phyloP scores from a whole-genome alignment of 352 stramenopile species.

The Globisporangium perplexum region DNA sequence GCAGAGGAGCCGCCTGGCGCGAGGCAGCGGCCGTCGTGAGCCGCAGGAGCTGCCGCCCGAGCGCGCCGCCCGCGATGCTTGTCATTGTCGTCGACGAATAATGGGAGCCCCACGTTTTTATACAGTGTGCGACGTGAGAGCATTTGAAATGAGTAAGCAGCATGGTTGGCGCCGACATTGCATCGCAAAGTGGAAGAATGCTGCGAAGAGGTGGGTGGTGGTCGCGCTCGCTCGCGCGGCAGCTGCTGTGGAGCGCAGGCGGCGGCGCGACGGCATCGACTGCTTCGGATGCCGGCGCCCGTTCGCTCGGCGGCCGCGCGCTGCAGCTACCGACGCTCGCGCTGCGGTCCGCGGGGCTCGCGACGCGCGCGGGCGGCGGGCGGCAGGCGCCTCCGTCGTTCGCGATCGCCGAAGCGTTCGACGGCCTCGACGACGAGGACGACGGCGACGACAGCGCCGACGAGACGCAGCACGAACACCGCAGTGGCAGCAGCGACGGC shows the following conservation, averaged over 20 bases:
- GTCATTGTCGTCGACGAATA: background rate
- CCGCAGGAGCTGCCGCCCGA: background rate
- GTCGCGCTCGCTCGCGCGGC: background rate
- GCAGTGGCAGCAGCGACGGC: no score
- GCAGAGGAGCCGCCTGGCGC: constrained; percentile 11
- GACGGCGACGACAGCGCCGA: constrained; percentile 8
- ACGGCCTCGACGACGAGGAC: constrained; percentile 39
- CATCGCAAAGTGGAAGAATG: background rate
- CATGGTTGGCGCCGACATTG: background rate
- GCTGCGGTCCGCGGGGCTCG: background rate
- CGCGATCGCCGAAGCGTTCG: constrained; percentile 48
- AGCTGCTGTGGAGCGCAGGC: background rate
- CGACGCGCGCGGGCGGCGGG: background rate
- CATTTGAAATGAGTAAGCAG: background rate
- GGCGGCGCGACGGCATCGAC: background rate
- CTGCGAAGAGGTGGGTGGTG: background rate
- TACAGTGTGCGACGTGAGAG: background rate
- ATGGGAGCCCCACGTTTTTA: background rate
- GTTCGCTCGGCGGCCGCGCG: no score
- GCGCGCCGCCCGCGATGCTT: no score
- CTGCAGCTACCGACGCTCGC: background rate
- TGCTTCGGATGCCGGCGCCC: background rate
- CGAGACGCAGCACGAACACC: background rate
- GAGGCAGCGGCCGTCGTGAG: background rate
- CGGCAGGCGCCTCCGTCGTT: constrained; percentile 28